Conservation (phyloP, 352 stramenopile species). For the Thalassiosira livingstoniorum region DNA sequence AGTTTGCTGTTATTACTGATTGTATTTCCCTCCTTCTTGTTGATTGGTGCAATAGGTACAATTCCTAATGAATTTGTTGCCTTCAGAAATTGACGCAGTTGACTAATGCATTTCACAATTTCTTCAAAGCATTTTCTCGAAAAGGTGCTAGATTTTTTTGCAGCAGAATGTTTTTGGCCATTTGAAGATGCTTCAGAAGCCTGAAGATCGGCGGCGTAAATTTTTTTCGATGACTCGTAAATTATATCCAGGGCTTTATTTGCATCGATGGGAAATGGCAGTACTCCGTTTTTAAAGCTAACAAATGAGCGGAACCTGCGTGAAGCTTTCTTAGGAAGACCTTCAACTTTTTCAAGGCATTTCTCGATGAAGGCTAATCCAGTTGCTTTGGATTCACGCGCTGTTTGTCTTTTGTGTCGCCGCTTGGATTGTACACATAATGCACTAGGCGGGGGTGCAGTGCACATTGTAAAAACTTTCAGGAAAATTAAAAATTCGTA, state of each 20-base stretch:
- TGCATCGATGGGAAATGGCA: slow-evolving; percentile 67
- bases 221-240: slow-evolving; percentile 43
- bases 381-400: slow-evolving; percentile 42
- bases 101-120: slow-evolving; percentile 33
- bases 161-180: slow-evolving; percentile 29
- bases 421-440: slow-evolving; percentile 35
- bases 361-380: slow-evolving; percentile 48
- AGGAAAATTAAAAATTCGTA: too few species aligned
- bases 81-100: slow-evolving; percentile 62
- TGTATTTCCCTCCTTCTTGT: slow-evolving; percentile 4
- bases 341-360: slow-evolving; percentile 44
- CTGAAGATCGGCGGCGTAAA: slow-evolving; percentile 53
- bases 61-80: slow-evolving; percentile 65
- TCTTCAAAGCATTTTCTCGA: slow-evolving; percentile 51
- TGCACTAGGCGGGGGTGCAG: slow-evolving; percentile 35
- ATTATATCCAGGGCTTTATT: slow-evolving; percentile 69
- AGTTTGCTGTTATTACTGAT: slow-evolving; percentile 18
- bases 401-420: slow-evolving; percentile 50
- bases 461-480: slow-evolving; percentile 9
- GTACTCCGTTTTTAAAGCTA: slow-evolving; percentile 31
- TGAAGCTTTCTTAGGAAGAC: slow-evolving; percentile 41
- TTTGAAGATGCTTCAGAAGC: slow-evolving; percentile 31
- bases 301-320: slow-evolving; percentile 51
- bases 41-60: slow-evolving; percentile 4
- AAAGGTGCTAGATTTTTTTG: too few species aligned